Percentiles rank a stretch among this genome's conserved stretches.
Conservation (phyloP, 768 basidiomycete species). For the Sporobolomyces pararoseus region DNA sequence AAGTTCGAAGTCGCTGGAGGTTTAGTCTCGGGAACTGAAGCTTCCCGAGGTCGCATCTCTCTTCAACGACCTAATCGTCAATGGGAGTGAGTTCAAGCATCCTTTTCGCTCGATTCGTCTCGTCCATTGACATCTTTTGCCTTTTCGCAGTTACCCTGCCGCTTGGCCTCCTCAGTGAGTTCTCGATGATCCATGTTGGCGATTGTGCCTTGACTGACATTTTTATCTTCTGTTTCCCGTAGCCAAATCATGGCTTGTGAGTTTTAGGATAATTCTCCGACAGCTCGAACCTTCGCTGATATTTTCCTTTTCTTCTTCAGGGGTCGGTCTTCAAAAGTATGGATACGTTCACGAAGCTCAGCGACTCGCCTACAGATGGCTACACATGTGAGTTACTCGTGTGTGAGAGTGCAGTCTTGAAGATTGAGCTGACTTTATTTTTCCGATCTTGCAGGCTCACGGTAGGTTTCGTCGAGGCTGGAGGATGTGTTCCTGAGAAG, state of each 20-base stretch:
- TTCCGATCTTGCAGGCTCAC: constrained; percentile 65
- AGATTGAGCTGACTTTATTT: background rate
- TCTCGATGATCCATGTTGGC: background rate
- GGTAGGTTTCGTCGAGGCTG: constrained; percentile 90
- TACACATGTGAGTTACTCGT: constrained; percentile 72
- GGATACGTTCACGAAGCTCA: constrained; percentile 91
- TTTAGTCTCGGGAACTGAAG: constrained; percentile 91
- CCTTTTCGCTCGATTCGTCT: background rate
- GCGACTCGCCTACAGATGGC: constrained; percentile 86
- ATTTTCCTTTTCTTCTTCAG: background rate
- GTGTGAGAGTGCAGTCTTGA: background rate
- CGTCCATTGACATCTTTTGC: background rate
- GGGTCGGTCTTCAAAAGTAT: constrained; percentile 95
- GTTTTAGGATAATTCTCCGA: background rate
- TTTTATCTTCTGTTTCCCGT: constrained; percentile 31
- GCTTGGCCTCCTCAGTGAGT: constrained; percentile 52
- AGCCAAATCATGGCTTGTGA: constrained; percentile 79
- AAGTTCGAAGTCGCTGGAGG: constrained; percentile 97
- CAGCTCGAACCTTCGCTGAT: background rate
- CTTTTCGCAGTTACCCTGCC: constrained; percentile 62
- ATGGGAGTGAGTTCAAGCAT: constrained; percentile 71
- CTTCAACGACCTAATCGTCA: constrained; percentile 95
- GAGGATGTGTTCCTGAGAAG: constrained; percentile 97
- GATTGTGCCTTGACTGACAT: constrained; percentile 39
- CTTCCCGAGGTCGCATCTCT: constrained; percentile 90